Base-by-base conservation (phyloP, 768 basidiomycete genomes). In the Postia placenta region DNA sequence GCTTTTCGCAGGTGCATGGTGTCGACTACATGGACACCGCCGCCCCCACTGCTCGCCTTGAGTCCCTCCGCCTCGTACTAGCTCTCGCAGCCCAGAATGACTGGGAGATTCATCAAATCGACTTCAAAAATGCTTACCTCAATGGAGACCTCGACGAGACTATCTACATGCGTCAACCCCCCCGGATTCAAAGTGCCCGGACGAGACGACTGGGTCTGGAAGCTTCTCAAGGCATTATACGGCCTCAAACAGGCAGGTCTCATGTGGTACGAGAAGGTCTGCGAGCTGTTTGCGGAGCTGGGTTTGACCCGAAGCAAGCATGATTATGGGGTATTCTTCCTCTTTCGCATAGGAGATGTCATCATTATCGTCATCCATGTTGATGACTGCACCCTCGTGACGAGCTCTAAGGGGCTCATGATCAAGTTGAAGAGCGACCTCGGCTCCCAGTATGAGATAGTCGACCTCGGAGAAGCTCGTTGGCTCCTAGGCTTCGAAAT, bases 191-290 rank as follows among this genome's bases (percentile, higher is more conserved):
- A 42, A n/a, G 19, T n/a, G 20, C 53, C 15, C 30, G 43, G 43
- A 20, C 19, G 47, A 0, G 55, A 35, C 12, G 23, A 15, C 15
- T 45, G 46, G 7, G 36, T 20, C 15, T 49, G 7, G 9, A n/a
- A 15, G 30, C 30, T 33, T 7, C 15, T 33, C 9, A 7, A 15
- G 7, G 9, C 30, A 15, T 33, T 33, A 15, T 75, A 76, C 59
- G 69, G 75, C 7, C 64, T 76, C 11, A 69, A 71, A 51, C 73
- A 74, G 48, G 63, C 66, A 11, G 65, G 65, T 3, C 58, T 62
- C 2, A 48, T 55, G 38, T 75, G 73, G 74, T 57, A 71, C 51
- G 56, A 63, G 53, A 63, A 62, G 36, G 42, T 63, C 27, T 2
- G 53, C 53, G 4, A 48, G 65, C 14, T 37, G 40, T 9, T 27